phyloP scores from a whole-genome alignment of 106 monocot genomes.

The Allium cepa region DNA sequence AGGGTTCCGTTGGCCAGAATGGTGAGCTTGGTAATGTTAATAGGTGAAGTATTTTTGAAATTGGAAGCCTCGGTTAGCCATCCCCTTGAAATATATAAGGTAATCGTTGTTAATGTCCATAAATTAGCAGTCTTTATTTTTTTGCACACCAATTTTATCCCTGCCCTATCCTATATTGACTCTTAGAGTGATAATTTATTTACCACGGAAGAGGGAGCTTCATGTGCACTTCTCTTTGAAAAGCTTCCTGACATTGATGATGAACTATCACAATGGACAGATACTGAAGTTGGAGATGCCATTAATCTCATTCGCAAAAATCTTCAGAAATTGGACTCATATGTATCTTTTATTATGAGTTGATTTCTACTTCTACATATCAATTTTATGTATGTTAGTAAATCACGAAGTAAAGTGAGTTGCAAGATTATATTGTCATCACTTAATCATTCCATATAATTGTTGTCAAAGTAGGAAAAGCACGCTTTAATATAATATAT shows the following conservation, averaged over 20 bases:
- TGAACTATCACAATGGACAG: slow-evolving; percentile 62
- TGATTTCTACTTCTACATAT: not conserved
- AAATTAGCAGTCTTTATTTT: not conserved
- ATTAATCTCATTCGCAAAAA: slow-evolving; percentile 70
- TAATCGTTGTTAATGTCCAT: slow-evolving; percentile 7
- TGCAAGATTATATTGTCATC: too few relatives aligned
- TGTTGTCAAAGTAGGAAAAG: too few relatives aligned
- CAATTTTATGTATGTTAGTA: not conserved
- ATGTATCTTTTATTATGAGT: slow-evolving; percentile 66
- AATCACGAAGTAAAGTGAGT: too few relatives aligned
- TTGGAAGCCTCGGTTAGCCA: slow-evolving; percentile 61
- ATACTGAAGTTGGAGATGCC: slow-evolving; percentile 41
- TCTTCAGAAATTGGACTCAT: slow-evolving; percentile 64
- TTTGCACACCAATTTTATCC: not conserved
- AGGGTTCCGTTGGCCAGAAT: too few relatives aligned
- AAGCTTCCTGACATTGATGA: slow-evolving; percentile 39
- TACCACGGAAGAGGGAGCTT: slow-evolving; percentile 22
- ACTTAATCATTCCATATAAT: too few relatives aligned
- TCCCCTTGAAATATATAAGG: slow-evolving; percentile 57
- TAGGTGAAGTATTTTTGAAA: slow-evolving; percentile 49
- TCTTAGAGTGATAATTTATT: slow-evolving; percentile 37
- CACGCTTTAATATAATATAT: too few relatives aligned
- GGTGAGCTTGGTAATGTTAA: too few relatives aligned
- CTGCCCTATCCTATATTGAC: not conserved
- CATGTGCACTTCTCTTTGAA: slow-evolving; percentile 54